Conservation (phyloP, 805 yeast species). For the Candida xiaguanensis region DNA sequence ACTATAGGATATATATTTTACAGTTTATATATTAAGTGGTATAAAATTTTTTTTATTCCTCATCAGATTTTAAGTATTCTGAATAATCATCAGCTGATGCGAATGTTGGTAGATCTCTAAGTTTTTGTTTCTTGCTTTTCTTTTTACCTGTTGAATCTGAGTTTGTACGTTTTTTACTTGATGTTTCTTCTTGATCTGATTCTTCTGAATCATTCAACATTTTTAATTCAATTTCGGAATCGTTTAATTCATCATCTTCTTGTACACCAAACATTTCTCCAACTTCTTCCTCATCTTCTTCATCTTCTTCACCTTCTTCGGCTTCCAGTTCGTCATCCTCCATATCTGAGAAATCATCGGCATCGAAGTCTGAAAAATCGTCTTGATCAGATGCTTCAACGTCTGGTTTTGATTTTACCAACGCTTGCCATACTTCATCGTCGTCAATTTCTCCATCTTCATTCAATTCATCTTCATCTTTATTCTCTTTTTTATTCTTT, state of each 20-base stretch:
- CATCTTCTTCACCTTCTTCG: conserved; percentile 20
- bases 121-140: conserved; percentile 49
- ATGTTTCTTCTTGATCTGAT: conserved; percentile 29
- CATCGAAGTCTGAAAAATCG: conserved; percentile 42
- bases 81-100: conserved; percentile 89
- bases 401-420: conserved; percentile 71
- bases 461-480: conserved; percentile 18
- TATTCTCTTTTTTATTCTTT: conserved; percentile 23
- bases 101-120: conserved; percentile 73
- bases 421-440: conserved; percentile 77
- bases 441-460: conserved; percentile 52
- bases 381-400: conserved; percentile 36
- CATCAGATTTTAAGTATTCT: conserved; percentile 63
- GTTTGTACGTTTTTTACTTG: conserved; percentile 25
- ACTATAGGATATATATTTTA: background rate
- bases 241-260: conserved; percentile 24
- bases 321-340: conserved; percentile 27
- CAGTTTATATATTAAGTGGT: too few relatives aligned
- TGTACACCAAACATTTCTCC: conserved; percentile 18
- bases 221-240: conserved; percentile 17
- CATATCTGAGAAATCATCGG: conserved; percentile 37
- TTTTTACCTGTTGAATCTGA: conserved; percentile 24
- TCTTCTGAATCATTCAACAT: conserved; percentile 26
- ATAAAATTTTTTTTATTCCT: conserved; percentile 29
- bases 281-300: conserved; percentile 21